Conservation (phyloP, 305 asterid species). For the Fraxinus velutina region DNA sequence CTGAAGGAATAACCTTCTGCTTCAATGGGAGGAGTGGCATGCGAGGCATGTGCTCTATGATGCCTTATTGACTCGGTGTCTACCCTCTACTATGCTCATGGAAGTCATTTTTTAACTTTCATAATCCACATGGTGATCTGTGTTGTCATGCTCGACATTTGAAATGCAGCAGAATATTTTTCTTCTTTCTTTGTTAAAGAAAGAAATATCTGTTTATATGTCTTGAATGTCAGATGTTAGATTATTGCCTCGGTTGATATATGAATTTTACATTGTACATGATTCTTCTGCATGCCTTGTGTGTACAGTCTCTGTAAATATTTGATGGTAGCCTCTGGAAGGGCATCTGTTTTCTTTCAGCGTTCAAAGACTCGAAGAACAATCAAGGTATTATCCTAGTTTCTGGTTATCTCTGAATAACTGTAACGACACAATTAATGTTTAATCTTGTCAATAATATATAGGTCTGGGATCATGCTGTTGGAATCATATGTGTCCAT, state of each 20-base stretch:
- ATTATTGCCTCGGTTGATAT: neutral
- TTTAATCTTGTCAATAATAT: slow-evolving; percentile 25
- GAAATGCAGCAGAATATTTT: neutral
- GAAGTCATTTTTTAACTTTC: neutral
- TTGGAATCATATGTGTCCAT: slow-evolving; percentile 73
- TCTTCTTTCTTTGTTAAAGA: neutral
- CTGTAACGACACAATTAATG: slow-evolving; percentile 28
- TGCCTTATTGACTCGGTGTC: neutral
- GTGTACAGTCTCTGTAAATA: slow-evolving; percentile 54
- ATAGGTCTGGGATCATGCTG: slow-evolving; percentile 96
- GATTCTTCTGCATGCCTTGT: slow-evolving; percentile 9
- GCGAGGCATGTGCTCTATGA: neutral
- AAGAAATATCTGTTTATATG: neutral
- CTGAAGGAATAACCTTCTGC: neutral
- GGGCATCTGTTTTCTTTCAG: slow-evolving; percentile 67
- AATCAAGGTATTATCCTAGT: slow-evolving; percentile 47
- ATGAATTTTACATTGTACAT: neutral
- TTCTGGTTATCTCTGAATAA: slow-evolving; percentile 12
- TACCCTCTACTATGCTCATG: neutral
- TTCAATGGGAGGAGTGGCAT: neutral
- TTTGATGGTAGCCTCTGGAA: slow-evolving; percentile 88
- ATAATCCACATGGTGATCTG: neutral
- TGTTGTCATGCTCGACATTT: neutral
- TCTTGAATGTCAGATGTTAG: neutral
- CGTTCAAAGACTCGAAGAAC: slow-evolving; percentile 45